Evolutionary conservation across 2,329 filamentous ascomycete species (phyloP), one percentile per base, ranked within the genome.

Genomic region (Nannizzia gypsea): DNA sequence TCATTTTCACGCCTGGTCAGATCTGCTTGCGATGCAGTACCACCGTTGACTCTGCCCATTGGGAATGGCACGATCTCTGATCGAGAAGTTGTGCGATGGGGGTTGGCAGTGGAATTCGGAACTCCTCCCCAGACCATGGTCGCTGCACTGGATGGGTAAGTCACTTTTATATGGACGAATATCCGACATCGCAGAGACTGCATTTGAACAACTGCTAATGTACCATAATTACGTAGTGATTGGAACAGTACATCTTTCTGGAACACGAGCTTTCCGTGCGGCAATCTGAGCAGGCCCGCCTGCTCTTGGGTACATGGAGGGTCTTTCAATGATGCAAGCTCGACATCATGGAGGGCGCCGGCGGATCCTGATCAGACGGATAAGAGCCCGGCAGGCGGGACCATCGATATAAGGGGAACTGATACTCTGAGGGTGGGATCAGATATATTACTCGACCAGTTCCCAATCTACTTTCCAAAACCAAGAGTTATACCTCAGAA

Each of bases 291-390:
- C n/a, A 36, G 24, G 11, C 46, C 48, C 4, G 48, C 54, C 6
- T 62, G 60, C 46, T 36, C 24, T n/a, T 62, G 60, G 58, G 46
- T 34, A 20, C 52, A 57, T n/a, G 60, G 60, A 17, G 58, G 55
- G 5, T 50, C 44, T 6, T 60, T 60, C 28, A 38, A 58, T 31
- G 5, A 50, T 8, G 8, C 5, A 3, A 17, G 59, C 44, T 60
- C 58, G 13, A 36, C 22, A 5, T 34, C 60, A 15, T 62, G 58
- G 58, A 28, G 13, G n/a, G 13, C 2, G 11, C 20, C 58, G 2
- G 22, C 13, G 11, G 28, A 57, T 5, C 22, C 54, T 15, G 17
- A 56, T n/a, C 20, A 55, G 52, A 54, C 48, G 26, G 58, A 60
- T 17, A 26, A 42, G 20, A 44, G 31, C 26, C 11, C 17, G 9